Base-by-base conservation (phyloP, 192 early-diverging fungal species). In the Dissophora globulifera region DNA sequence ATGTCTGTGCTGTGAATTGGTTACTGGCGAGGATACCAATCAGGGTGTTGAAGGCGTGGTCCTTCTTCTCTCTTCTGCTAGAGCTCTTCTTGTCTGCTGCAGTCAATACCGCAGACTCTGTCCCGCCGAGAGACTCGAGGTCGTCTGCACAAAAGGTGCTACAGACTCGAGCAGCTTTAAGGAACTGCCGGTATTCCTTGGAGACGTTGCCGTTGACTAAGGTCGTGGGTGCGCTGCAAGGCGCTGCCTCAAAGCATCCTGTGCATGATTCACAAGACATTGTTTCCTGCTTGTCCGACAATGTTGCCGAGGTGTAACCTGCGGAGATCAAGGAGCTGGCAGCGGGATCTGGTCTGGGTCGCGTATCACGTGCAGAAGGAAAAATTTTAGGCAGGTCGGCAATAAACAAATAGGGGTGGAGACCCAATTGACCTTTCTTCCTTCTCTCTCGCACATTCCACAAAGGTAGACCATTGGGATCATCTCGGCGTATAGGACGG, bases 201-300 rank as follows among this genome's bases (percentile, higher is more conserved):
- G 71, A 75, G 56, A 66, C 42, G 49, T 60, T 55, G 29, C 71
- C 71, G 27, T 66, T 54, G 56, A 55, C 25, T 9, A 59, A 75
- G 1, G 71, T 62, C n/a, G 56, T 45, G 16, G 71, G 62, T 0
- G 57, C 50, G 49, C 71, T 75, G 49, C 71, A 75, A 20, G 71
- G 71, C 16, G 71, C 23, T 26, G 71, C 71, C 41, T 62, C 54
- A 33, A 75, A 75, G 57, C 71, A 75, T 27, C 71, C 71, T 38
- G 62, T 75, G 17, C 71, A 75, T 26, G 71, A 75, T 75, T 75
- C 71, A 35, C 71, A 75, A n/a, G 71, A 75, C 71, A 75, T 74
- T 20, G 41, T 43, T 22, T 38, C 13, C n/a, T n/a, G n/a, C n/a
- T n/a, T n/a, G n/a, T n/a, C n/a, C n/a, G n/a, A n/a, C n/a, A n/a